phyloP scores from a whole-genome alignment of 2,329 filamentous ascomycete genomes.

The Pezicula carpinea region DNA sequence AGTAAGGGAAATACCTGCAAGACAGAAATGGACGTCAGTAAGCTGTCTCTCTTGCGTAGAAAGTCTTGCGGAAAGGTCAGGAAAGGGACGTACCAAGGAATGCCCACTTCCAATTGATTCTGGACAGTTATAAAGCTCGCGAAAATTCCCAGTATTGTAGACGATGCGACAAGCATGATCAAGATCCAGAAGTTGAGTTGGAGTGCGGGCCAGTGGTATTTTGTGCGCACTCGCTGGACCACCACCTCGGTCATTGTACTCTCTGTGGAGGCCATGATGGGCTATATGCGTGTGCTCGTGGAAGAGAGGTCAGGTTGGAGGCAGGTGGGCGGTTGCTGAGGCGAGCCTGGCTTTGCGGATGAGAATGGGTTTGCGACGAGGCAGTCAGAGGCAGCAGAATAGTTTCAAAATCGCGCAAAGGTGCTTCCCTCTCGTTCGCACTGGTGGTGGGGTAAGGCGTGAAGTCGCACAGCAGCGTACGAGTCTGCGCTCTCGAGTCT shows the following conservation, averaged over 20 bases:
- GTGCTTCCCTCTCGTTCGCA: too few species aligned
- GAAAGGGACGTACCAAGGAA: conserved; percentile 51
- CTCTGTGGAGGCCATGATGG: conserved; percentile 22
- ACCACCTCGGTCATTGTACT: conserved; percentile 22
- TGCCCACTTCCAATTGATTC: conserved; percentile 44
- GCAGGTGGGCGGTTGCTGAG: not conserved
- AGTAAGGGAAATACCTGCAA: conserved; percentile 63
- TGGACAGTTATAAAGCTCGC: conserved; percentile 56
- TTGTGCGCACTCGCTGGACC: conserved; percentile 23
- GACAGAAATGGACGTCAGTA: not conserved
- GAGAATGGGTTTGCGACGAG: too few species aligned
- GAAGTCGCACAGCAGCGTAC: too few species aligned
- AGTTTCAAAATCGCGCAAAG: too few species aligned
- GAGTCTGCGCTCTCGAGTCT: too few species aligned
- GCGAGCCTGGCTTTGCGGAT: too few species aligned
- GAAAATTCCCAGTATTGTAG: conserved; percentile 58
- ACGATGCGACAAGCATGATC: conserved; percentile 56
- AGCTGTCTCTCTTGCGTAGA: not conserved
- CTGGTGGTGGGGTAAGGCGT: too few species aligned
- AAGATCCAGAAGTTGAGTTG: conserved; percentile 65
- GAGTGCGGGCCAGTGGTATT: conserved; percentile 64
- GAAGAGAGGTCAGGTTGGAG: not conserved
- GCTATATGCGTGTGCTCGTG: not conserved
- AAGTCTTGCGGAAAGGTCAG: not conserved
- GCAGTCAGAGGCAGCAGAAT: too few species aligned